Evolutionary conservation across 2,329 filamentous ascomycete genomes (phyloP).

Genomic region (Colletotrichum lentis): DNA sequence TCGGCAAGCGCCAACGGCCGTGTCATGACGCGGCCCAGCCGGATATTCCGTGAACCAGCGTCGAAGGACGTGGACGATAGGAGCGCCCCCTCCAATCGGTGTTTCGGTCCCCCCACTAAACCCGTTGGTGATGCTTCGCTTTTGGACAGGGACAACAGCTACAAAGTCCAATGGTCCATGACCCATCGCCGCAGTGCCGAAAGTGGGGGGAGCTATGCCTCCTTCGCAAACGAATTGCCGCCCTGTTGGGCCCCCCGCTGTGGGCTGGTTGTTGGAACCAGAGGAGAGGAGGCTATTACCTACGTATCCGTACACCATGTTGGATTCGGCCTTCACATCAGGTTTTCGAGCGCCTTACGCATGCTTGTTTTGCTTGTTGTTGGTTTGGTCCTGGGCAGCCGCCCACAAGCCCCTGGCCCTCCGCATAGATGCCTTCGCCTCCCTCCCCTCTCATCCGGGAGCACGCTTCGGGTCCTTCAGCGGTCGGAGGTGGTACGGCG

Average conservation of each 20-base stretch:
- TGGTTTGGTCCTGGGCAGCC: slow-evolving; percentile 6
- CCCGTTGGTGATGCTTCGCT: neutral
- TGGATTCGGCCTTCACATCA: slow-evolving; percentile 3
- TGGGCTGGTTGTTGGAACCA: slow-evolving; percentile 8
- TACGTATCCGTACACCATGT: neutral
- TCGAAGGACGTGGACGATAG: neutral
- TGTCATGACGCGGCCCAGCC: slow-evolving; percentile 33
- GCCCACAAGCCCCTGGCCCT: neutral
- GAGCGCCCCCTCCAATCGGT: slow-evolving; percentile 1
- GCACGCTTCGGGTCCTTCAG: slow-evolving; percentile 17
- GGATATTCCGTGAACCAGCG: neutral
- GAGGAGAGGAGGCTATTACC: too few relatives aligned
- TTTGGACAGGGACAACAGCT: neutral
- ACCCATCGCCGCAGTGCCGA: slow-evolving; percentile 18
- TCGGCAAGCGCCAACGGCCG: slow-evolving; percentile 24
- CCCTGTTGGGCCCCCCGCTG: neutral
- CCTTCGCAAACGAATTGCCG: too few relatives aligned
- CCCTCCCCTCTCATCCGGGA: slow-evolving; percentile 20
- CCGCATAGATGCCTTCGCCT: neutral
- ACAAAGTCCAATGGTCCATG: neutral
- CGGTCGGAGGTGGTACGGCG: neutral
- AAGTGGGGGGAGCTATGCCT: neutral
- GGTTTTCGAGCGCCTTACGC: neutral
- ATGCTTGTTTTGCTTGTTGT: slow-evolving; percentile 8
- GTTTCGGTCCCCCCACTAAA: neutral